Percentiles rank a stretch among this genome's conserved stretches.
Evolutionary conservation across 1,139 yeast species (phyloP).

Genomic region (Yamadazyma atlantica): DNA sequence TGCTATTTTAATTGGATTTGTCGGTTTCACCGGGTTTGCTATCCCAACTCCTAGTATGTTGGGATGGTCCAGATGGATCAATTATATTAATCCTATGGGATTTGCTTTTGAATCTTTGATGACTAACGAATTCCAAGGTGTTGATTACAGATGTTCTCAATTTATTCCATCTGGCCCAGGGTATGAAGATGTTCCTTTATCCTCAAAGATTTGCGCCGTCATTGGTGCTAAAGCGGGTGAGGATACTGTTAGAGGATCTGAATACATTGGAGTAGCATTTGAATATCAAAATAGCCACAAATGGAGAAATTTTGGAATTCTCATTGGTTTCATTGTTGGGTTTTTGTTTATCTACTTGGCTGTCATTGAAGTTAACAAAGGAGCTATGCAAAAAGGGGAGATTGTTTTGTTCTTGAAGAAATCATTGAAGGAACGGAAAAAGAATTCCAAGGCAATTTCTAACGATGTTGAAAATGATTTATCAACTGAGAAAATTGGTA

Average conservation of each 20-base stretch:
- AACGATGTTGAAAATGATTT: conserved; percentile 11
- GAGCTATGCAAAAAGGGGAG: conserved; percentile 84
- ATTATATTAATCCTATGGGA: conserved; percentile 55
- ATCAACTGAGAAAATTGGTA: conserved; percentile 14
- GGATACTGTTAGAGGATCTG: conserved; percentile 54
- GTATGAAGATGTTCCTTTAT: conserved; percentile 34
- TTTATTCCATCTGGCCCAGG: conserved; percentile 53
- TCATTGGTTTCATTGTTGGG: conserved; percentile 53
- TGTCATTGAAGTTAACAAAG: conserved; percentile 65
- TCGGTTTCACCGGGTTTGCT: conserved; percentile 60
- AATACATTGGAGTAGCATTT: conserved; percentile 48
- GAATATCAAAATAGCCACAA: conserved; percentile 56
- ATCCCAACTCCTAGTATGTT: conserved; percentile 58
- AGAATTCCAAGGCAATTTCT: conserved; percentile 3
- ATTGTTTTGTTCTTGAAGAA: conserved; percentile 60
- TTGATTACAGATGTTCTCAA: conserved; percentile 46
- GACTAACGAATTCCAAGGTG: conserved; percentile 54
- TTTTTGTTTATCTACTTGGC: conserved; percentile 56
- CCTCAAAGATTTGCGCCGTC: conserved; percentile 53
- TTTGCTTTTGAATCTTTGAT: conserved; percentile 57
- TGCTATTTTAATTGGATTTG: conserved; percentile 48
- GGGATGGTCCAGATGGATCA: conserved; percentile 66
- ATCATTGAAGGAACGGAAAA: conserved; percentile 25
- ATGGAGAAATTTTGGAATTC: conserved; percentile 86
- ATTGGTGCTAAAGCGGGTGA: conserved; percentile 67